These are phyloP conservation scores for Nemania serpens DNA, from an alignment of 2,329 filamentous ascomycete genomes.

Conservation along the genomic window DNA sequence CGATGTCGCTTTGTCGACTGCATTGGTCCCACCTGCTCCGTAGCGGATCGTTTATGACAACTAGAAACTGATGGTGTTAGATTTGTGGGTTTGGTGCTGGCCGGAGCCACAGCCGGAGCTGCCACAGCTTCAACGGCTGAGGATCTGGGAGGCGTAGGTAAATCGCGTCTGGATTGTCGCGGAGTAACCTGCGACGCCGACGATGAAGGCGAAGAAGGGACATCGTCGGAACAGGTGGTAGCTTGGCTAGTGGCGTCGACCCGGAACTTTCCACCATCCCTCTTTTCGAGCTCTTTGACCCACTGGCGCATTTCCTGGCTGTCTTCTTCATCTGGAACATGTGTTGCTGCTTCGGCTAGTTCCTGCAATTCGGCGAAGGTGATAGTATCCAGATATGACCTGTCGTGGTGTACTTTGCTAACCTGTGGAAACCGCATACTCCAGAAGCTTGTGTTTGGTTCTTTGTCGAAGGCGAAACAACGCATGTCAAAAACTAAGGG, in stretches of 20 bases:
- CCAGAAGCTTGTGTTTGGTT: slow-evolving; percentile 70
- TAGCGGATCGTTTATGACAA: slow-evolving; percentile 13
- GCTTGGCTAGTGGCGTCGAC: slow-evolving; percentile 53
- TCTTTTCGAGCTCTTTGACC: slow-evolving; percentile 63
- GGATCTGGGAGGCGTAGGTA: slow-evolving; percentile 16
- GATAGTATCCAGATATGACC: slow-evolving; percentile 69
- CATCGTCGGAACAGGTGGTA: slow-evolving; percentile 44
- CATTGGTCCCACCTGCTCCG: not conserved
- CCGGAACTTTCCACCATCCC: slow-evolving; percentile 52
- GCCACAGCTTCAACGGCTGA: slow-evolving; percentile 7
- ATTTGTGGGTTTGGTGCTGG: not conserved
- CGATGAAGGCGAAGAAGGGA: slow-evolving; percentile 25
- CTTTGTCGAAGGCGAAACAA: slow-evolving; percentile 79
- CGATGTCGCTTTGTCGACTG: slow-evolving; percentile 13
- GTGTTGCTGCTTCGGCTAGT: slow-evolving; percentile 63
- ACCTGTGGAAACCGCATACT: slow-evolving; percentile 77
- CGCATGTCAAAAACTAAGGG: slow-evolving; percentile 81
- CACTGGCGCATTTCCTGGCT: slow-evolving; percentile 65
- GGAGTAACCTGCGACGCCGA: slow-evolving; percentile 3
- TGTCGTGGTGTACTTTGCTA: slow-evolving; percentile 77
- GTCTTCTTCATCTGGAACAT: slow-evolving; percentile 55
- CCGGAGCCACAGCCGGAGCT: not conserved
- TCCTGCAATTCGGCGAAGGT: slow-evolving; percentile 72
- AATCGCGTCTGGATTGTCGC: not conserved
- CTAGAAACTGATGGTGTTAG: not conserved